Conservation (phyloP, 148 eudicot genomes). For the Chenopodium album region DNA sequence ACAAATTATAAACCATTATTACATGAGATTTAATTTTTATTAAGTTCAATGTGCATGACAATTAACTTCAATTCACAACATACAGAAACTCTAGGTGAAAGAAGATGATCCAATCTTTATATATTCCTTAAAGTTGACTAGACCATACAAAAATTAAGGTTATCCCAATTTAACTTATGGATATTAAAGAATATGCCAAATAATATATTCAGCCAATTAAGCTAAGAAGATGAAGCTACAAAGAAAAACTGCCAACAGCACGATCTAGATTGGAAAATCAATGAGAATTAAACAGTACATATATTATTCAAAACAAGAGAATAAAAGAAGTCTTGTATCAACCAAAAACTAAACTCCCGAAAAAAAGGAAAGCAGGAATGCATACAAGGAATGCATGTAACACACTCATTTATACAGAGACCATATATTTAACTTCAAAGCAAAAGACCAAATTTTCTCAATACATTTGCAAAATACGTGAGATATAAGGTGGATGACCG, state of each 20-base stretch:
- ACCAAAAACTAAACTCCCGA: neutral
- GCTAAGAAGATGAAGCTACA: neutral
- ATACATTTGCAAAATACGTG: neutral
- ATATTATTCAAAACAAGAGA: too few relatives aligned
- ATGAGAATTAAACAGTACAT: neutral
- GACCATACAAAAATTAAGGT: neutral
- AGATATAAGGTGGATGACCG: neutral
- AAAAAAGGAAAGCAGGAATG: neutral
- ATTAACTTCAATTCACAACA: neutral
- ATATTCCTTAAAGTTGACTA: neutral
- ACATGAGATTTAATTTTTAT: too few relatives aligned
- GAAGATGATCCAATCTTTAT: neutral
- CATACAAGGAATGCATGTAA: too few relatives aligned
- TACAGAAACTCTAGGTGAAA: neutral
- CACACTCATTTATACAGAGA: too few relatives aligned
- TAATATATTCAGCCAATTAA: neutral
- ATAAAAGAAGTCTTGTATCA: neutral
- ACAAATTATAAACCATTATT: too few relatives aligned
- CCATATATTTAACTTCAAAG: too few relatives aligned
- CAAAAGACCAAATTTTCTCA: too few relatives aligned
- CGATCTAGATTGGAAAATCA: neutral
- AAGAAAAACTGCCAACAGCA: neutral
- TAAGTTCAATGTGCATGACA: neutral
- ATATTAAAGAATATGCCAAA: neutral
- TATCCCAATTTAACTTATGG: neutral